These are phyloP conservation scores for Fusarium buxicola DNA, from an alignment of 2,329 filamentous ascomycete species.

Conservation along the genomic window DNA sequence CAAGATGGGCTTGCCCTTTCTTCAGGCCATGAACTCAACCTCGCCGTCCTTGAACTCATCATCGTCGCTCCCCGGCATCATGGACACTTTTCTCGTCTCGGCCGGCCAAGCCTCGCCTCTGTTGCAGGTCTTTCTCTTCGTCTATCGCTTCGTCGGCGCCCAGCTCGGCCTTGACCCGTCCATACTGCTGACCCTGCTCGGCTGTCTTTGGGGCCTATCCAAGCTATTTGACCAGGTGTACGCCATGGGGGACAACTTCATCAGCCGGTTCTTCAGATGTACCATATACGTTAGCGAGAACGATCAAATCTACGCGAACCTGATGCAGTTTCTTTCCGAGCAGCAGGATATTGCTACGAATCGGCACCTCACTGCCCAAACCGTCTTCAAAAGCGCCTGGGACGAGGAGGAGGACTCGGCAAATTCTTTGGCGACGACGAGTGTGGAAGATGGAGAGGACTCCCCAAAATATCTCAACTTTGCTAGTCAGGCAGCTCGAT, in stretches of 20 bases:
- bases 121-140: conserved; percentile 56
- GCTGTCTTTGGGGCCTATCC: conserved; percentile 60
- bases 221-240: conserved; percentile 53
- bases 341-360: conserved; percentile 64
- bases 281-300: conserved; percentile 64
- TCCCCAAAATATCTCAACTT: conserved; percentile 65
- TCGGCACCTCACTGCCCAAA: conserved; percentile 66
- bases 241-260: conserved; percentile 49
- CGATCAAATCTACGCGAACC: conserved; percentile 68
- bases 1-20: conserved; percentile 48
- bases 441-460: conserved; percentile 54
- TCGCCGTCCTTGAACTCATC: conserved; percentile 37
- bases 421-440: conserved; percentile 50
- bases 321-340: conserved; percentile 69
- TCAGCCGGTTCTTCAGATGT: conserved; percentile 62
- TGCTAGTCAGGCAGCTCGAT: conserved; percentile 66
- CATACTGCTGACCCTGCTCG: conserved; percentile 57
- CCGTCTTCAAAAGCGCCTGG: conserved; percentile 66
- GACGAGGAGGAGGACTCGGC: conserved; percentile 63
- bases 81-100: conserved; percentile 60
- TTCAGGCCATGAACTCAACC: conserved; percentile 39
- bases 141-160: conserved; percentile 59
- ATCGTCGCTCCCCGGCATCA: conserved; percentile 47
- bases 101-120: conserved; percentile 58
- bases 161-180: conserved; percentile 63